Conservation (phyloP, 306 rosid genomes). For the Dicorynia guianensis region DNA sequence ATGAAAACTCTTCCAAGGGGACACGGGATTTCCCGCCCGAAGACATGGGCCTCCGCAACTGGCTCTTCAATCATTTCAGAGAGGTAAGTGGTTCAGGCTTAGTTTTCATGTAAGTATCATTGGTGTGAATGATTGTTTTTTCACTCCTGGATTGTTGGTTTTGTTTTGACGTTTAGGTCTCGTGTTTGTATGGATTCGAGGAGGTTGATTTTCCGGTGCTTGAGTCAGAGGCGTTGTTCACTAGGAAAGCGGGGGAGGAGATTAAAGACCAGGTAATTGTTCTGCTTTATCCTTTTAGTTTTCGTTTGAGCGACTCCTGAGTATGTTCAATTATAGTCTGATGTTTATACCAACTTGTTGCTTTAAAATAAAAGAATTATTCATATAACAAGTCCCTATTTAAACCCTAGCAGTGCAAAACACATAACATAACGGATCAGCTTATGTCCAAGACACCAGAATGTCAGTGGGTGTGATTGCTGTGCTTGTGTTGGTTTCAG, state of each 20-base stretch:
- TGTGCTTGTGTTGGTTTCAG: too few relatives aligned
- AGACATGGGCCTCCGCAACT: conserved; percentile 81
- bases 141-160: not conserved
- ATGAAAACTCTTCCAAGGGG: conserved; percentile 90
- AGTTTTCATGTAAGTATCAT: not conserved
- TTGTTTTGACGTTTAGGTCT: conserved; percentile 55
- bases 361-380: too few relatives aligned
- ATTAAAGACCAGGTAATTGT: conserved; percentile 88
- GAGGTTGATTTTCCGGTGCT: conserved; percentile 96
- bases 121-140: not conserved
- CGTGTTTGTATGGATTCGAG: conserved; percentile 80
- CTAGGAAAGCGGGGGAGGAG: conserved; percentile 95
- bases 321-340: too few relatives aligned
- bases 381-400: too few relatives aligned
- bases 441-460: too few relatives aligned
- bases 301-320: not conserved
- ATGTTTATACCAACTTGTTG: too few relatives aligned
- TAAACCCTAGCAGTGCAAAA: too few relatives aligned
- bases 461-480: not conserved
- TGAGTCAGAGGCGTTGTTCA: conserved; percentile 85
- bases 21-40: conserved; percentile 93
- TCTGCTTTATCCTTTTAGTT: conserved; percentile 10
- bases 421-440: too few relatives aligned
- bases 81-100: conserved; percentile 53
- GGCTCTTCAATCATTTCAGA: conserved; percentile 87